Base-by-base conservation (phyloP, 768 basidiomycete species). In the Boletus sp. region DNA sequence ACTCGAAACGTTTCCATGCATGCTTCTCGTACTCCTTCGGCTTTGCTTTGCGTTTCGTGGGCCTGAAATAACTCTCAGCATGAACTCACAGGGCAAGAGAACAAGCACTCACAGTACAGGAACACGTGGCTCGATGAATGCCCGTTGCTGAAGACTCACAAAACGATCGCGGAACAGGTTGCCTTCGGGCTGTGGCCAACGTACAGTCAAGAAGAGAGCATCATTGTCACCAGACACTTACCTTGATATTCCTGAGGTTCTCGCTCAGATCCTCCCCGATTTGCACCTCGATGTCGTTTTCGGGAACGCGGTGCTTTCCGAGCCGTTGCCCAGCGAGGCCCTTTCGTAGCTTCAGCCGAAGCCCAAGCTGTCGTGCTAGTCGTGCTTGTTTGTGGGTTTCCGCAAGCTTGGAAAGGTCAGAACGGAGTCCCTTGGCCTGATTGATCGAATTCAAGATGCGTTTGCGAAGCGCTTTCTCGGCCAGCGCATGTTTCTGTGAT, bases 101-200 rank as follows among this genome's bases (percentile, higher is more conserved):
- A 18, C 5, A 17, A 14, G 29, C 12, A 59, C 69, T 58, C 70
- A 94, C 92, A 87, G 55, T 39, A 93, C 84, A 28, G 80, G 87
- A n/a, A 83, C 82, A 17, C 93, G 85, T 17, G 94, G 94, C 68
- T 97, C 94, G 48, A 96, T 75, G 39, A 95, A 78, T 0, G 90
- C 92, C 30, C 93, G 81, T 59, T 94, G 90, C 65, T 96, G 94
- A 67, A 97, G 75, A 68, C 89, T 93, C 32, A 87, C 72, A 76
- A 93, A 94, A 2, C 92, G 84, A 69, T 97, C 94, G 24, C 86
- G 82, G 81, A 96, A 96, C 35, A 94, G 75, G 68, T 96, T 97
- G 28, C 94, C 94, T 76, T 97, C 94, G 17, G 92, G 91, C 94
- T 96, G 58, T 33, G 50, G 20, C 35, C 17, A 49, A 32, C 18